These are phyloP conservation scores for Spencermartinsiella europaea DNA, from an alignment of 805 yeast species.

Conservation along the genomic window DNA sequence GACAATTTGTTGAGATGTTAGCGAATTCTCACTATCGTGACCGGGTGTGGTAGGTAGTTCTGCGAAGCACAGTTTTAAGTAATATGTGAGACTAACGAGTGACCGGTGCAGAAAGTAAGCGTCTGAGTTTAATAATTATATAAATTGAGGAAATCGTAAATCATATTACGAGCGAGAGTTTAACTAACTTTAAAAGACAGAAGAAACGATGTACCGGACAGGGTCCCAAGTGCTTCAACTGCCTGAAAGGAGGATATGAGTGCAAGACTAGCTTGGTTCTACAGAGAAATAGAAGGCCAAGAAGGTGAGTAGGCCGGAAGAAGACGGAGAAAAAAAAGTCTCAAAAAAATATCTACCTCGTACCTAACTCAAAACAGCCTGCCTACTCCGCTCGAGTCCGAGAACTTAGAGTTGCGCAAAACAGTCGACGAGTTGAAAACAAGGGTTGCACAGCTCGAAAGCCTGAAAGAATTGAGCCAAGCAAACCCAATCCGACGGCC, in stretches of 20 bases:
- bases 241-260: neutral
- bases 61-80: too few species aligned
- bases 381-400: neutral
- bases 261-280: neutral
- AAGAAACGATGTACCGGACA: neutral
- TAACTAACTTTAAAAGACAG: too few species aligned
- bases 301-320: neutral
- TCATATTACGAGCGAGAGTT: too few species aligned
- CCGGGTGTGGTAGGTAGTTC: neutral
- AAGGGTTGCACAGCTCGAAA: neutral
- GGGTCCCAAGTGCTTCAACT: neutral
- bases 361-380: neutral
- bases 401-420: neutral
- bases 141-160: too few species aligned
- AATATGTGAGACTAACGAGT: neutral
- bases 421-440: neutral
- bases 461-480: neutral
- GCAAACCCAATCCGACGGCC: neutral
- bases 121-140: too few species aligned
- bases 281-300: slow-evolving; percentile 1
- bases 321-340: neutral
- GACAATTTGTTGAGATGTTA: too few species aligned
- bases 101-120: neutral
- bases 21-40: neutral
- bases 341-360: neutral